These are phyloP conservation scores for Phlyctochytrium arcticum DNA, from an alignment of 192 early-diverging fungal genomes.

Conservation along the genomic window DNA sequence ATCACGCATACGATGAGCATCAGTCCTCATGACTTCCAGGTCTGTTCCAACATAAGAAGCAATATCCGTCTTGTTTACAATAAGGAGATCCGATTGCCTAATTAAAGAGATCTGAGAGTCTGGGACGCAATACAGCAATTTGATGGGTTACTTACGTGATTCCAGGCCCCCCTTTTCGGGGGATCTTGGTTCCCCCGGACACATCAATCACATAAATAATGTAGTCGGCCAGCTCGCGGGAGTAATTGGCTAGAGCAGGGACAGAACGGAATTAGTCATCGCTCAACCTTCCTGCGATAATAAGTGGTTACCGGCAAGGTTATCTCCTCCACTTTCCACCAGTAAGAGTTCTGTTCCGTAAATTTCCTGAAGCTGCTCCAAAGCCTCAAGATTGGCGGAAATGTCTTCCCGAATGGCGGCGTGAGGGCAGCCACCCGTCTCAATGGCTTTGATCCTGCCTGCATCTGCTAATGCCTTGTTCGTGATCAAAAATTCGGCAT, in stretches of 20 bases:
- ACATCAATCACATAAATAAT: conserved; percentile 99
- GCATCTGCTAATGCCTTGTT: conserved; percentile 78
- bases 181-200: conserved; percentile 95
- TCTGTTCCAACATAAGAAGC: conserved; percentile 88
- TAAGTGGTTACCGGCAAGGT: conserved; percentile 62
- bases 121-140: no score
- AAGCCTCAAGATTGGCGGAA: conserved; percentile 86
- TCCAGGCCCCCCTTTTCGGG: conserved; percentile 96
- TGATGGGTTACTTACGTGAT: no score
- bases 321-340: conserved; percentile 93
- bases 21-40: conserved; percentile 85
- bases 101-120: no score
- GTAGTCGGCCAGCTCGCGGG: conserved; percentile 72
- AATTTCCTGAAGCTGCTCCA: conserved; percentile 83
- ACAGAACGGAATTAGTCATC: not conserved
- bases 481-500: conserved; percentile 90
- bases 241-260: conserved; percentile 46
- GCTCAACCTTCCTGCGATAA: not conserved
- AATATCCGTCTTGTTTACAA: conserved; percentile 97
- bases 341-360: conserved; percentile 80
- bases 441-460: conserved; percentile 88
- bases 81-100: conserved; percentile 87
- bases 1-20: conserved; percentile 81
- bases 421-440: conserved; percentile 96
- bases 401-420: conserved; percentile 95